Evolutionary conservation across 208 protist genomes (phyloP).

Genomic region (Trypanosoma mega): DNA sequence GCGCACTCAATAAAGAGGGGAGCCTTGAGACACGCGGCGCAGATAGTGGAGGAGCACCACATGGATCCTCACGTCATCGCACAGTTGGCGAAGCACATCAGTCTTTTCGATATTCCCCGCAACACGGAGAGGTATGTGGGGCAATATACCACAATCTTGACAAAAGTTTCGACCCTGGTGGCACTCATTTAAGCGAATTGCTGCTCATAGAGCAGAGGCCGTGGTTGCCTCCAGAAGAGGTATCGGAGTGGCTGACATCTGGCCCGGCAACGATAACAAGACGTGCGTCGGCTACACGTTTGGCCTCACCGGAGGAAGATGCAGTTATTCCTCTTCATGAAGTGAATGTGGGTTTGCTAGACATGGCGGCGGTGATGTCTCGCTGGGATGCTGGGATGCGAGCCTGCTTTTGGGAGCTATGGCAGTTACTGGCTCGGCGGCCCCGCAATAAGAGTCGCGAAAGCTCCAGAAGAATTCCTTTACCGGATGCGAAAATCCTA

Average conservation of each 20-base stretch:
- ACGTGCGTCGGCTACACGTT: neutral
- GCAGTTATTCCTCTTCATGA: neutral
- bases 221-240: neutral
- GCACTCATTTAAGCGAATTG: neutral
- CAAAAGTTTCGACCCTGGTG: neutral
- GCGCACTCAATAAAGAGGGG: neutral
- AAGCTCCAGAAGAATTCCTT: neutral
- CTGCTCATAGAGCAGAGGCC: neutral
- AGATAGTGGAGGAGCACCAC: neutral
- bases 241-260: neutral
- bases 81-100: neutral
- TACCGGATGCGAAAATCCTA: neutral
- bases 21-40: neutral
- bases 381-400: neutral
- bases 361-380: neutral
- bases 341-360: neutral
- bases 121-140: neutral
- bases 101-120: neutral
- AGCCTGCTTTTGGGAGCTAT: neutral
- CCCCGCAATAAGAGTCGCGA: neutral
- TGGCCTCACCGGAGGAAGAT: conserved; percentile 5
- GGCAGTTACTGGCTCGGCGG: neutral
- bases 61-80: neutral
- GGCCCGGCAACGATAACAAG: neutral
- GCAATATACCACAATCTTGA: neutral